Percentiles rank a stretch among this genome's conserved stretches.
phyloP scores from a whole-genome alignment of 345 rosid genomes.

The Eucalyptus cladocalyx region DNA sequence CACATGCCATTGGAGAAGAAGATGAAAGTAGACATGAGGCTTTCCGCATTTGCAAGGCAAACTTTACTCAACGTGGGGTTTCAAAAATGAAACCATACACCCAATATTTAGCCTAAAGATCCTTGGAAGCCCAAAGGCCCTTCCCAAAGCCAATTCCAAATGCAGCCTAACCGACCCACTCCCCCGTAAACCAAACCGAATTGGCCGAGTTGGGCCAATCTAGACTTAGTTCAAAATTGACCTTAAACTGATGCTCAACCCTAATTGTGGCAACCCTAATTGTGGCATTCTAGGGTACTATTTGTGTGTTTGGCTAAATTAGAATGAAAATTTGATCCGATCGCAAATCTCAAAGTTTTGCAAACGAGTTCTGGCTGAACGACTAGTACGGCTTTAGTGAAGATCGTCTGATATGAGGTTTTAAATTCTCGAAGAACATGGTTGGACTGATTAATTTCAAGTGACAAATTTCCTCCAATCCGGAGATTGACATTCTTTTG shows the following conservation, averaged over 20 bases:
- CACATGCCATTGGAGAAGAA: no score
- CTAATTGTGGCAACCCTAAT: no score
- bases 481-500: background rate
- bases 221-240: fast-evolving
- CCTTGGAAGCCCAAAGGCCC: no score
- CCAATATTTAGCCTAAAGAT: no score
- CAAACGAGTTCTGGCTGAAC: background rate
- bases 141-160: no score
- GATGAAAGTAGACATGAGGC: no score
- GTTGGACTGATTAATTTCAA: background rate
- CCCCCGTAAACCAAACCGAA: fast-evolving
- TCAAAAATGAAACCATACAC: no score
- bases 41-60: no score
- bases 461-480: background rate
- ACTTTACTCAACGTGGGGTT: no score
- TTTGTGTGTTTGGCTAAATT: background rate
- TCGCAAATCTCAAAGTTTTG: background rate
- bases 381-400: background rate
- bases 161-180: no score
- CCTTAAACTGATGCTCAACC: no score
- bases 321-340: background rate
- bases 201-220: no score
- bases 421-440: background rate
- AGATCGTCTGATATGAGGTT: background rate
- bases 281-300: background rate